These are phyloP conservation scores for Monilinia fructigena DNA, from an alignment of 2,329 filamentous ascomycete species.

Conservation along the genomic window DNA sequence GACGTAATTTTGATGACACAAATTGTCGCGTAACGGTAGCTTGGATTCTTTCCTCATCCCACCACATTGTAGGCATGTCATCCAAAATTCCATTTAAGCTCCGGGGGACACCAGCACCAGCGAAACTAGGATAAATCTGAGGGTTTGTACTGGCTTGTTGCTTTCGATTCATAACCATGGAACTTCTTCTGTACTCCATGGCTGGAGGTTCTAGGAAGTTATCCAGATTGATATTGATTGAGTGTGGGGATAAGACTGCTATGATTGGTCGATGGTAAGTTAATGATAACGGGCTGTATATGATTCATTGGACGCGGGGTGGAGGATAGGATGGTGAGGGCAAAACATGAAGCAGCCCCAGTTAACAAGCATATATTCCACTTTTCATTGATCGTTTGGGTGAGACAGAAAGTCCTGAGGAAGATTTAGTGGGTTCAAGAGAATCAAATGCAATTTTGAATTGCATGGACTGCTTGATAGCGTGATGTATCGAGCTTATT, in stretches of 20 bases:
- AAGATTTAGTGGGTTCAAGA: constrained; percentile 7
- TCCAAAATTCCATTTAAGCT: constrained; percentile 35
- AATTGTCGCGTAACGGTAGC: constrained; percentile 67
- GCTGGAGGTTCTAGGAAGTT: constrained; percentile 4
- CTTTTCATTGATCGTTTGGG: constrained; percentile 9
- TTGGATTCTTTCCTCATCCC: constrained; percentile 68
- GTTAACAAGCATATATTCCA: constrained; percentile 20
- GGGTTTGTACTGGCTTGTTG: constrained; percentile 27
- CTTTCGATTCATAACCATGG: constrained; percentile 31
- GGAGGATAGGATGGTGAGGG: constrained; percentile 15
- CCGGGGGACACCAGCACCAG: constrained; percentile 30
- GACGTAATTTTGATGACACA: constrained; percentile 62
- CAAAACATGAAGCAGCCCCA: constrained; percentile 14
- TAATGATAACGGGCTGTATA: constrained; percentile 1
- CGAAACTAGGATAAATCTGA: constrained; percentile 39
- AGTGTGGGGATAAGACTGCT: background rate
- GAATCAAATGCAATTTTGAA: constrained; percentile 9
- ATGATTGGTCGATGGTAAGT: background rate
- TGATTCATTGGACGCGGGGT: constrained; percentile 7
- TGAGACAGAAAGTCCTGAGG: constrained; percentile 10
- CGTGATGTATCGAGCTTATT: constrained; percentile 10
- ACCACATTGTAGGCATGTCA: constrained; percentile 54
- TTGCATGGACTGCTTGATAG: constrained; percentile 21
- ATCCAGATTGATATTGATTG: background rate
- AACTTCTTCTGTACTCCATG: constrained; percentile 39